Conservation (phyloP, 179 eudicot genomes). For the Patellifolia procumbens region DNA sequence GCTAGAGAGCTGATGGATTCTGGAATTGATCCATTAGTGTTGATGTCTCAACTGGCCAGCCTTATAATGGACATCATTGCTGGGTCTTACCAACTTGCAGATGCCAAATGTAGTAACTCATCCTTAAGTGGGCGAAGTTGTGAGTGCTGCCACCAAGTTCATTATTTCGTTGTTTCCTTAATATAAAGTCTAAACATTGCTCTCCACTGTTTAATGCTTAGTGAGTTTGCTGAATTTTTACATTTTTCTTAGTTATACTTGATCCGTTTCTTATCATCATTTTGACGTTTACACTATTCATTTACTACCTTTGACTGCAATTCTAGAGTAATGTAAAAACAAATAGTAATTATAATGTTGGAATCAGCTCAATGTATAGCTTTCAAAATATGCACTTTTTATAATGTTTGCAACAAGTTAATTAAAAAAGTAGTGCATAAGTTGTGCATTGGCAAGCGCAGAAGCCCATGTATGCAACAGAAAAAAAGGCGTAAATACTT, state of each 20-base stretch:
- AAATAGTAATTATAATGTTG: too few species aligned
- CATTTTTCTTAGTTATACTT: neutral
- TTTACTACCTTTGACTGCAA: too few species aligned
- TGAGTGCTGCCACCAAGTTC: constrained; percentile 41
- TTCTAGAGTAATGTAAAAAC: too few species aligned
- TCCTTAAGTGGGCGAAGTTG: constrained; percentile 65
- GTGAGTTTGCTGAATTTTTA: neutral
- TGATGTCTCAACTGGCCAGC: constrained; percentile 89
- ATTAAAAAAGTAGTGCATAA: too few species aligned
- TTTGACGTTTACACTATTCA: too few species aligned
- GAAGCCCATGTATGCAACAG: too few species aligned
- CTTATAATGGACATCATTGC: constrained; percentile 95
- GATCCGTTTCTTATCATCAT: too few species aligned
- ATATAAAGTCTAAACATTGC: neutral
- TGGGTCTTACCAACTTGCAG: constrained; percentile 64
- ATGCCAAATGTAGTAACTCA: constrained; percentile 51
- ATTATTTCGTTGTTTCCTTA: neutral
- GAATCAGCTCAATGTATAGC: too few species aligned
- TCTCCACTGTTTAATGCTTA: neutral
- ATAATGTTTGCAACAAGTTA: too few species aligned
- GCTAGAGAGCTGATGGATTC: constrained; percentile 97
- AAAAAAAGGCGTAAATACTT: too few species aligned
- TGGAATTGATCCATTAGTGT: constrained; percentile 86
- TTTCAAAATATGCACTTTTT: too few species aligned
- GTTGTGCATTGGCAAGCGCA: too few species aligned